Evolutionary conservation across 306 rosid genomes (phyloP).

Genomic region (Casuarina glauca): DNA sequence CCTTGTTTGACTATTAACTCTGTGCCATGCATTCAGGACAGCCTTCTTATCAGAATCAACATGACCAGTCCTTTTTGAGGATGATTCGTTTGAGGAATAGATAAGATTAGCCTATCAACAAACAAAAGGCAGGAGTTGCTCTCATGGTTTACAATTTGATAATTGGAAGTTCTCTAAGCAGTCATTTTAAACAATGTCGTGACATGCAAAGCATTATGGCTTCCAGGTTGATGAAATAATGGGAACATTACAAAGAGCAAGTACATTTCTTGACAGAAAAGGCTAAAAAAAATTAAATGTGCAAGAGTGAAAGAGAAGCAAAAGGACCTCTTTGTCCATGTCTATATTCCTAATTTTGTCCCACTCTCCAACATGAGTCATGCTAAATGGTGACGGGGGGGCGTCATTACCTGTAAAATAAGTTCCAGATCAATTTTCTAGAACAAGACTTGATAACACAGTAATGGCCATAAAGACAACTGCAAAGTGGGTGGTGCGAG

Average conservation of each 20-base stretch:
- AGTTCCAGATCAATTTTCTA: slow-evolving; percentile 28
- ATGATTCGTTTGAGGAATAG: slow-evolving; percentile 43
- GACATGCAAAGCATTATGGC: background rate
- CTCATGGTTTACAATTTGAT: background rate
- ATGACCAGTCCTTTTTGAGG: slow-evolving; percentile 51
- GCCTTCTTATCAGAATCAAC: slow-evolving; percentile 62
- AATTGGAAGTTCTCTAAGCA: background rate
- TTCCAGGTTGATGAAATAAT: background rate
- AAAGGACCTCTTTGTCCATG: slow-evolving; percentile 91
- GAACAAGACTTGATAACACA: slow-evolving; percentile 7
- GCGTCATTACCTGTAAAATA: slow-evolving; percentile 74
- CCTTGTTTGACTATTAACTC: slow-evolving; percentile 77
- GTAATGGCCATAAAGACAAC: slow-evolving; percentile 16
- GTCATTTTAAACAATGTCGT: background rate
- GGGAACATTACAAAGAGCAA: background rate
- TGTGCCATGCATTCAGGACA: slow-evolving; percentile 57
- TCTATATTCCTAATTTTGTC: slow-evolving; percentile 92
- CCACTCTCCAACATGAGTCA: slow-evolving; percentile 82
- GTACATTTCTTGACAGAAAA: background rate
- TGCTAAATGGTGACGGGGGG: slow-evolving; percentile 74
- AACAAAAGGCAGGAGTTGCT: slow-evolving; percentile 20
- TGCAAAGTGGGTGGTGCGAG: slow-evolving; percentile 9
- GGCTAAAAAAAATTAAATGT: background rate
- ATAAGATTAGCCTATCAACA: slow-evolving; percentile 67
- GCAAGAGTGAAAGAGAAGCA: slow-evolving; percentile 12